These are phyloP conservation scores for Aspergillus tamarii DNA, from an alignment of 2,329 filamentous ascomycete species.

Conservation along the genomic window DNA sequence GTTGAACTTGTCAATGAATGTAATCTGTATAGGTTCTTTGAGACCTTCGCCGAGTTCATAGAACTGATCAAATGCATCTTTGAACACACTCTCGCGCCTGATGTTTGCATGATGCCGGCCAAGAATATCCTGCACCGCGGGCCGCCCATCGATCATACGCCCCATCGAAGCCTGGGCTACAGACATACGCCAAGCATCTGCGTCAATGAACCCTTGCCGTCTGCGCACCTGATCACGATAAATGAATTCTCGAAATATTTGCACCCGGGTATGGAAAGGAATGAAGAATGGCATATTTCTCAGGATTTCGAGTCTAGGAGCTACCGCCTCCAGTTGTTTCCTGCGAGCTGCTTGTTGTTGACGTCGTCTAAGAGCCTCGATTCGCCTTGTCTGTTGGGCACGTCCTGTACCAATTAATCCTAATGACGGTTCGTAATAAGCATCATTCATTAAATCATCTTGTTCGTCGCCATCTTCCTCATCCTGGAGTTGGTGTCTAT, in stretches of 20 bases:
- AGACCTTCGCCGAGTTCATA: slow-evolving; percentile 78
- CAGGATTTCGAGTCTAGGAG: slow-evolving; percentile 84
- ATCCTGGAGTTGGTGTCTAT: slow-evolving; percentile 67
- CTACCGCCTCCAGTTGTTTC: slow-evolving; percentile 75
- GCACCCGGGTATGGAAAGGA: slow-evolving; percentile 85
- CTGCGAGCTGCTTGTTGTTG: slow-evolving; percentile 70
- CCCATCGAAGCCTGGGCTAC: slow-evolving; percentile 51
- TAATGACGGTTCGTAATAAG: slow-evolving; percentile 32
- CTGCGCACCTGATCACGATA: slow-evolving; percentile 75
- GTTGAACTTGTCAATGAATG: slow-evolving; percentile 90
- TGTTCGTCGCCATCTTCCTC: slow-evolving; percentile 64
- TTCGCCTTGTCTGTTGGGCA: slow-evolving; percentile 63
- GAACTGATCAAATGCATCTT: slow-evolving; percentile 83
- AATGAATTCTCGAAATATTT: slow-evolving; percentile 94
- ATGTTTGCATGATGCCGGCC: slow-evolving; percentile 77
- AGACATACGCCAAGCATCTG: slow-evolving; percentile 73
- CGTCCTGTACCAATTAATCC: slow-evolving; percentile 60
- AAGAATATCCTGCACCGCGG: slow-evolving; percentile 44
- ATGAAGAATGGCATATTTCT: slow-evolving; percentile 98
- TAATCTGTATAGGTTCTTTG: slow-evolving; percentile 96
- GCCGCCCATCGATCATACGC: slow-evolving; percentile 44
- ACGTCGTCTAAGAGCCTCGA: slow-evolving; percentile 65
- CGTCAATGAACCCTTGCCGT: slow-evolving; percentile 68
- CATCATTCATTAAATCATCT: slow-evolving; percentile 46
- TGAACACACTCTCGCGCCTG: slow-evolving; percentile 75